These are phyloP conservation scores for Mycena leptocephala DNA, from an alignment of 768 basidiomycete species.

Conservation along the genomic window DNA sequence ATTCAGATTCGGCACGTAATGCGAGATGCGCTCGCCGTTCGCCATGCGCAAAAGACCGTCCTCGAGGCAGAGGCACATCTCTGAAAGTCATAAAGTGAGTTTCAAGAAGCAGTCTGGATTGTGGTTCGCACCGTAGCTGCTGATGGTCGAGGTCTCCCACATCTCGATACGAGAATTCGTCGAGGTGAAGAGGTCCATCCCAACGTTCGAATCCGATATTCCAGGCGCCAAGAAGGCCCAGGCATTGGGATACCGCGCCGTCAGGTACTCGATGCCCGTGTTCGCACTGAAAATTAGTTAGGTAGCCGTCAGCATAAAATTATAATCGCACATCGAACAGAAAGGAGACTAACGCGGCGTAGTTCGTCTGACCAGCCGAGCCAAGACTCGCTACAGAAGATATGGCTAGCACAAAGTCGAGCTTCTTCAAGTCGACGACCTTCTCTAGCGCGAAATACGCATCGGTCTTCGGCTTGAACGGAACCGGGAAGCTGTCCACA, in stretches of 20 bases:
- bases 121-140: slow-evolving; percentile 9
- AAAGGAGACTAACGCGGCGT: slow-evolving; percentile 47
- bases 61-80: slow-evolving; percentile 46
- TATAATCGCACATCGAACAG: background rate
- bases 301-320: background rate
- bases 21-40: background rate
- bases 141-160: slow-evolving; percentile 6
- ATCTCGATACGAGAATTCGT: background rate
- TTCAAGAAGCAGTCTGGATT: no score
- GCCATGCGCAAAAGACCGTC: slow-evolving; percentile 37
- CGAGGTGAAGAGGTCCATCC: background rate
- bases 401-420: slow-evolving; percentile 56
- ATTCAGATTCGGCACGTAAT: slow-evolving; percentile 4
- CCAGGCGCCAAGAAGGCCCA: slow-evolving; percentile 52
- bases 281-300: slow-evolving; percentile 48
- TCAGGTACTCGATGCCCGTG: slow-evolving; percentile 47
- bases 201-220: slow-evolving; percentile 40
- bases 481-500: slow-evolving; percentile 46
- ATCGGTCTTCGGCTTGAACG: slow-evolving; percentile 46
- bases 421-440: slow-evolving; percentile 40
- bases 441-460: slow-evolving; percentile 46
- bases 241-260: slow-evolving; percentile 44
- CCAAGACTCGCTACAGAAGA: slow-evolving; percentile 54
- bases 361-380: slow-evolving; percentile 57
- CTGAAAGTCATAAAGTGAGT: slow-evolving; percentile 19